Conservation (phyloP, 2,329 filamentous ascomycete genomes). For the Cordyceps fumosorosea region DNA sequence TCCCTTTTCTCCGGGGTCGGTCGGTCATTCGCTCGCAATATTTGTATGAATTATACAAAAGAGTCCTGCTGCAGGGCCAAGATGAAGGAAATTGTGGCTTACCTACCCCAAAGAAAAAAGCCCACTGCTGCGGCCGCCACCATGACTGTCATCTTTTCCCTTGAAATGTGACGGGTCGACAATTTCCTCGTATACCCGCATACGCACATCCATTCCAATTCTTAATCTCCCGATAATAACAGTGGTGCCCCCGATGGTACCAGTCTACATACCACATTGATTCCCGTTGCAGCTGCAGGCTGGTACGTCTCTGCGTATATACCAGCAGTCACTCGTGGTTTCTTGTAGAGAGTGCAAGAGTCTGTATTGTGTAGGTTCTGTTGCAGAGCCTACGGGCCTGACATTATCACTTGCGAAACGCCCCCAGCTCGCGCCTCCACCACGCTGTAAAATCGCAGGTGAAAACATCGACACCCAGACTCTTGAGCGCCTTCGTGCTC, state of each 20-base stretch:
- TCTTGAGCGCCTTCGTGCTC: conserved; percentile 65
- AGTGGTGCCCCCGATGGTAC: neutral
- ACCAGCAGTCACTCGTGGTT: neutral
- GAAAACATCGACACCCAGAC: conserved; percentile 66
- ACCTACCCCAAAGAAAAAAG: no score
- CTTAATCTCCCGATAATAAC: neutral
- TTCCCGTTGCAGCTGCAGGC: neutral
- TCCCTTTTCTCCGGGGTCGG: neutral
- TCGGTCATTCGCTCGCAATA: neutral
- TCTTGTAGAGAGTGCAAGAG: no score
- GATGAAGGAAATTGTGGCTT: no score
- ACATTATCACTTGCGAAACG: conserved; percentile 45
- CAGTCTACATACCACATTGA: neutral
- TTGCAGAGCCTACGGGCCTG: neutral
- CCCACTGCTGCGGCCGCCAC: no score
- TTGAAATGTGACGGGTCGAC: no score
- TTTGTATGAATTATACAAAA: no score
- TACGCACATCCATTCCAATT: neutral
- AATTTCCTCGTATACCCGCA: neutral
- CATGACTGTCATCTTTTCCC: no score
- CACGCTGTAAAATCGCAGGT: conserved; percentile 72
- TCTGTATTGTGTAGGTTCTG: no score
- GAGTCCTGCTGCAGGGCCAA: no score
- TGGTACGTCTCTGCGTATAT: no score
- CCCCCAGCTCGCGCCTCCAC: conserved; percentile 64